phyloP scores from a whole-genome alignment of 2,329 filamentous ascomycete species.

The Colletotrichum gigasporum region DNA sequence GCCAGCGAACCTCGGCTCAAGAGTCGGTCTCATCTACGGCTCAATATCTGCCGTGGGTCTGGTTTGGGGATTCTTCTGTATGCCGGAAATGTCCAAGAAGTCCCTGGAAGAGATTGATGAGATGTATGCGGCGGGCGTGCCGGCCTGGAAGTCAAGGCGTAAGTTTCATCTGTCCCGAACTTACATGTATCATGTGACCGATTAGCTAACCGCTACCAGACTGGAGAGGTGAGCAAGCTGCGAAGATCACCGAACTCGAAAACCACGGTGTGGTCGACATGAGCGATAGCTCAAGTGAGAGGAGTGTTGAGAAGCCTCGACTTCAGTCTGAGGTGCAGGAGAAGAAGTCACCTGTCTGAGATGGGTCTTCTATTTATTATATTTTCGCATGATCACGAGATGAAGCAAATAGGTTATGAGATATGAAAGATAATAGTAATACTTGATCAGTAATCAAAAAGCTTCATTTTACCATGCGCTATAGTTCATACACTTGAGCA shows the following conservation, averaged over 20 bases:
- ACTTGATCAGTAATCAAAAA: neutral
- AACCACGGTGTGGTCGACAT: constrained; percentile 11
- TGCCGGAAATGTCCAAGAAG: constrained; percentile 27
- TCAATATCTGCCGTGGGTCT: constrained; percentile 18
- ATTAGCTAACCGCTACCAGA: constrained; percentile 3
- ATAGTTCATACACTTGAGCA: too few species aligned
- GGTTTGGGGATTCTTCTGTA: constrained; percentile 23
- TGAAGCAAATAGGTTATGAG: neutral
- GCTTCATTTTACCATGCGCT: neutral
- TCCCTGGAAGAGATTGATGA: constrained; percentile 28
- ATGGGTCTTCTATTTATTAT: neutral
- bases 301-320: constrained; percentile 7
- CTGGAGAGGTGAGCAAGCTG: constrained; percentile 19
- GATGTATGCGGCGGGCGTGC: constrained; percentile 24
- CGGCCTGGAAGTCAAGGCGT: constrained; percentile 28
- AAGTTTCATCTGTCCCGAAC: neutral
- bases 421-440: constrained; percentile 17
- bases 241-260: constrained; percentile 19
- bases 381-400: neutral
- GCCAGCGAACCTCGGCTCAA: constrained; percentile 22
- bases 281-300: constrained; percentile 13
- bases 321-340: neutral
- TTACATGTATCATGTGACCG: neutral
- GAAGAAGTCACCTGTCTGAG: constrained; percentile 2
- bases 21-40: constrained; percentile 26